Evolutionary conservation across 2,329 filamentous ascomycete species (phyloP).

Genomic region (Scolecobasidium constrictum): DNA sequence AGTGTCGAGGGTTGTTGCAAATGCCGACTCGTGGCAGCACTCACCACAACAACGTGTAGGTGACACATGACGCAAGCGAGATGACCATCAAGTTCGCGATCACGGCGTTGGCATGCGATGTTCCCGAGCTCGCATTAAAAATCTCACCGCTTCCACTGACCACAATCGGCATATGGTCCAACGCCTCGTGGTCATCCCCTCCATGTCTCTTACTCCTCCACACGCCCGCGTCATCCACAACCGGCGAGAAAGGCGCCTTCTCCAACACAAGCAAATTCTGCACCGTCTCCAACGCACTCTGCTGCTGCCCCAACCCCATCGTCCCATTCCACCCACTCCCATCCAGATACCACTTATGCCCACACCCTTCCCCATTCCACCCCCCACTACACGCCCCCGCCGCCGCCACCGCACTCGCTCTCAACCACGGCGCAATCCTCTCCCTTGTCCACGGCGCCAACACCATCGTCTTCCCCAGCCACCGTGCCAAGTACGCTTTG

Average conservation of each 20-base stretch:
- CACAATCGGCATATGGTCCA: no score
- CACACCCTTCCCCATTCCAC: constrained; percentile 28
- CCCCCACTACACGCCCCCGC: constrained; percentile 33
- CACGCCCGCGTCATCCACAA: not conserved
- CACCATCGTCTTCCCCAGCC: constrained; percentile 38
- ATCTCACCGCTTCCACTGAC: no score
- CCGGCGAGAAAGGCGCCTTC: not conserved
- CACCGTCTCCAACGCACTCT: constrained; percentile 33
- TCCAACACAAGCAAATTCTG: constrained; percentile 26
- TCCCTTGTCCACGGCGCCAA: constrained; percentile 31
- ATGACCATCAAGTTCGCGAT: no score
- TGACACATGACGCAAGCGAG: no score
- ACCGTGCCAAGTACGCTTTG: constrained; percentile 65
- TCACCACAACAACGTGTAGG: no score
- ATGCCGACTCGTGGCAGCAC: no score
- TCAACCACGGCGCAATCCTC: constrained; percentile 26
- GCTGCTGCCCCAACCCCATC: constrained; percentile 32
- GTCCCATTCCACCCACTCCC: constrained; percentile 29
- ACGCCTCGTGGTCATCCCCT: no score
- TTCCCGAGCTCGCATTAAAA: no score
- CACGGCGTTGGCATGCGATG: no score
- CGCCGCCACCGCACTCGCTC: constrained; percentile 30
- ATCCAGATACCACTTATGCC: constrained; percentile 34
- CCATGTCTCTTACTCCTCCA: no score
- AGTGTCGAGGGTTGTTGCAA: no score